Conservation (phyloP, 345 rosid genomes). For the Rhizophora mangle region DNA sequence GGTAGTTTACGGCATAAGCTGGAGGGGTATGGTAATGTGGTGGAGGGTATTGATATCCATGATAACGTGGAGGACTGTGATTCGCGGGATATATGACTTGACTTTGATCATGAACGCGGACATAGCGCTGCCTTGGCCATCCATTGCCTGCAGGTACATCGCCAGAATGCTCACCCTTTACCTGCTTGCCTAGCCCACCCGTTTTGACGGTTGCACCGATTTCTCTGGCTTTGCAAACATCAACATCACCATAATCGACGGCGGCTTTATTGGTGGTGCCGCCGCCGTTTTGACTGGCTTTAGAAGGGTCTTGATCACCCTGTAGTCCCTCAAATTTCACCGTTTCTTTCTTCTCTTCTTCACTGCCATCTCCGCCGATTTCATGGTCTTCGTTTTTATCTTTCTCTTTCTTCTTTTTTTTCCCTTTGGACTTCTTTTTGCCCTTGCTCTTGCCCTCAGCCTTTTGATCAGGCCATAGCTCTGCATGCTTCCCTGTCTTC, state of each 20-base stretch:
- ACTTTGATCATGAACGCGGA: constrained; percentile 20
- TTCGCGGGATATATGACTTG: constrained; percentile 21
- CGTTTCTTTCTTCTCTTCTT: constrained; percentile 16
- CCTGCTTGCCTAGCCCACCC: constrained; percentile 21
- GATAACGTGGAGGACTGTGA: constrained; percentile 43
- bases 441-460: constrained; percentile 36
- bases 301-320: constrained; percentile 9
- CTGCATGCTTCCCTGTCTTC: constrained; percentile 30
- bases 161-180: constrained; percentile 21
- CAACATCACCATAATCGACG: neutral
- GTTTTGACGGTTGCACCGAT: neutral
- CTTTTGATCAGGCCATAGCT: constrained; percentile 43
- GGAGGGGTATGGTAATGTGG: constrained; percentile 33
- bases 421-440: constrained; percentile 23
- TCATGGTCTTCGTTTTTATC: constrained; percentile 37
- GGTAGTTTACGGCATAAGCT: constrained; percentile 13
- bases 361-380: constrained; percentile 25
- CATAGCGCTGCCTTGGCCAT: constrained; percentile 18
- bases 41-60: constrained; percentile 27
- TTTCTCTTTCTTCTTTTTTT: constrained; percentile 18
- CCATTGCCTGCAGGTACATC: constrained; percentile 27
- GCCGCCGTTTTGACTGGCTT: neutral
- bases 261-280: neutral
- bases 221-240: constrained; percentile 5
- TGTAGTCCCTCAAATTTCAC: constrained; percentile 1